Percentiles rank a stretch among this genome's conserved stretches.
Evolutionary conservation across 495 filamentous ascomycete genomes (phyloP).

Genomic region (Penicillium longicatenatum): DNA sequence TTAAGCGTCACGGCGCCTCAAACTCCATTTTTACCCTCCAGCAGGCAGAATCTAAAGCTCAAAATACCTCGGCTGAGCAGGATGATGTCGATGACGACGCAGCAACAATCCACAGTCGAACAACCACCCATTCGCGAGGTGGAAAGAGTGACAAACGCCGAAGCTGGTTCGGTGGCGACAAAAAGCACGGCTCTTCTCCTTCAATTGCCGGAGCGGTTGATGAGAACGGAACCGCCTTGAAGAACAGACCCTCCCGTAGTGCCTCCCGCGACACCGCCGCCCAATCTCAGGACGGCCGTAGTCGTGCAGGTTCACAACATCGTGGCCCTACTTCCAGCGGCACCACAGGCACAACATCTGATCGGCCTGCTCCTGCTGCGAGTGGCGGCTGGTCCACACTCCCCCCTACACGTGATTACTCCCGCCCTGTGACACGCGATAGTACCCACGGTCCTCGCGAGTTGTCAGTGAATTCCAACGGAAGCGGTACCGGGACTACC

Average conservation of each 20-base stretch:
- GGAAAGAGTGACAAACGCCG: slow-evolving; percentile 41
- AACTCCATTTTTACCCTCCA: slow-evolving; percentile 42
- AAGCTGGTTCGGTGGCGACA: slow-evolving; percentile 46
- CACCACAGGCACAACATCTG: slow-evolving; percentile 14
- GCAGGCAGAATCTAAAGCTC: slow-evolving; percentile 27
- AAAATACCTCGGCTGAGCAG: slow-evolving; percentile 22
- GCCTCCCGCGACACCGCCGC: slow-evolving; percentile 31
- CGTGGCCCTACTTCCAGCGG: slow-evolving; percentile 25
- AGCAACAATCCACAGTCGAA: slow-evolving; percentile 47
- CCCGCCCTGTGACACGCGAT: slow-evolving; percentile 38
- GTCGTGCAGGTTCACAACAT: slow-evolving; percentile 35
- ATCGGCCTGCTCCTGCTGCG: slow-evolving; percentile 25
- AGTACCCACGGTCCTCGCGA: slow-evolving; percentile 26
- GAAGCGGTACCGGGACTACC: slow-evolving; percentile 10
- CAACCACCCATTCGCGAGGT: slow-evolving; percentile 42
- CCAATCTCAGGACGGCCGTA: slow-evolving; percentile 39
- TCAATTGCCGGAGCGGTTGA: slow-evolving; percentile 35
- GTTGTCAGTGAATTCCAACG: slow-evolving; percentile 14
- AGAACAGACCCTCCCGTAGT: slow-evolving; percentile 34
- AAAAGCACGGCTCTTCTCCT: slow-evolving; percentile 40
- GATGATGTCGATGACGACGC: slow-evolving; percentile 42
- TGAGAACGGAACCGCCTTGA: slow-evolving; percentile 32
- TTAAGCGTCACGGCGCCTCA: slow-evolving; percentile 44
- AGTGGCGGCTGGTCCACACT: slow-evolving; percentile 45
- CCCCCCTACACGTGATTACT: slow-evolving; percentile 40